phyloP scores from a whole-genome alignment of 116 monocot genomes.

The Phalaenopsis hybrid region DNA sequence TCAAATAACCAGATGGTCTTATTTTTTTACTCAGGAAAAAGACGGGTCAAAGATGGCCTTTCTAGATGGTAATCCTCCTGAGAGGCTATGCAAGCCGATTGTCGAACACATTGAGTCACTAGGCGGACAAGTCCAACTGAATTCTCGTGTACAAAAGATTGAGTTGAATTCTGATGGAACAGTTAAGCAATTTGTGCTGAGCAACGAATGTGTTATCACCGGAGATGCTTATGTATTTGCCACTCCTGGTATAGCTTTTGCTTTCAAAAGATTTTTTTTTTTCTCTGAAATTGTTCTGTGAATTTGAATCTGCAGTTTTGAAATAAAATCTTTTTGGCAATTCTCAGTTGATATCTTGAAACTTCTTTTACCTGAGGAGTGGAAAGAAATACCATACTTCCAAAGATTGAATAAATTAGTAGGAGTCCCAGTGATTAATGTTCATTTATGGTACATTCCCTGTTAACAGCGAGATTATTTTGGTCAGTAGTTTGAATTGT shows the following conservation, averaged over 20 bases:
- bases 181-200: conserved; percentile 80
- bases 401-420: conserved; percentile 79
- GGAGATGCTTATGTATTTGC: conserved; percentile 89
- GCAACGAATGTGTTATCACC: conserved; percentile 53
- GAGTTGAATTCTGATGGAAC: conserved; percentile 79
- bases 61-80: conserved; percentile 94
- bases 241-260: conserved; percentile 57
- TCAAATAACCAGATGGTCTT: neutral
- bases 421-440: conserved; percentile 97
- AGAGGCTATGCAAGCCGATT: conserved; percentile 86
- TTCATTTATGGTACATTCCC: conserved; percentile 83
- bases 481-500: conserved; percentile 2
- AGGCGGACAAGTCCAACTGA: conserved; percentile 75
- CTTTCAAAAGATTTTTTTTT: neutral
- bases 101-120: conserved; percentile 71
- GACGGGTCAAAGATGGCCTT: conserved; percentile 97
- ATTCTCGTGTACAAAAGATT: conserved; percentile 76
- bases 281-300: too few species aligned
- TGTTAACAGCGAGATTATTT: neutral
- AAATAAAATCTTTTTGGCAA: neutral
- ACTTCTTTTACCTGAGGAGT: conserved; percentile 85
- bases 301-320: neutral
- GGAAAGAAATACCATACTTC: conserved; percentile 87
- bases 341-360: conserved; percentile 88
- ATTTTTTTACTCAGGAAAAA: conserved; percentile 59